Percentiles rank a stretch among this genome's conserved stretches.
Conservation (phyloP, 2,329 filamentous ascomycete species). For the Arthrobotrys pseudoclavata region DNA sequence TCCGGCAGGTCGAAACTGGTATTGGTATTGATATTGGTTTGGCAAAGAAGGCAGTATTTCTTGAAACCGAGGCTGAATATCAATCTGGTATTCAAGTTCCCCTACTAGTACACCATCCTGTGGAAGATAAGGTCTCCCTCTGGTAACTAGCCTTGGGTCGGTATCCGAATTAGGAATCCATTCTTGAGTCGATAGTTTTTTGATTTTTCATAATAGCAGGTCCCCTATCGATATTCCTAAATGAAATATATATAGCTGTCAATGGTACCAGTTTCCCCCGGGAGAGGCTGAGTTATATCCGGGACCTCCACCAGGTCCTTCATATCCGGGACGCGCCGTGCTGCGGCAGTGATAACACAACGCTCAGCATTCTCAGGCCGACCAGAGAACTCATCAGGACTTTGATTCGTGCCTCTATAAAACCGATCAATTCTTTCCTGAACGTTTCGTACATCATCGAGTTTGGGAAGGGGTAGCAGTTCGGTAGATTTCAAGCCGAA, state of each 20-base stretch:
- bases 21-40: no score
- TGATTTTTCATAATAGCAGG: not conserved
- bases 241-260: not conserved
- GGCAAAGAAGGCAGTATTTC: no score
- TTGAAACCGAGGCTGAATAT: no score
- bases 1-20: no score
- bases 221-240: not conserved
- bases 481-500: not conserved
- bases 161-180: no score
- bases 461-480: not conserved
- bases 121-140: no score
- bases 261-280: no score
- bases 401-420: not conserved
- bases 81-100: no score
- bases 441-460: not conserved
- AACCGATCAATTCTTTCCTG: not conserved
- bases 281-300: not conserved
- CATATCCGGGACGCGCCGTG: slow-evolving; percentile 5
- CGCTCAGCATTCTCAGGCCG: not conserved
- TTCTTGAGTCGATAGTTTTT: not conserved
- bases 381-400: not conserved
- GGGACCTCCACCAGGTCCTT: not conserved
- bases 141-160: no score
- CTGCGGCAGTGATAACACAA: not conserved
- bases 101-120: no score